phyloP scores from a whole-genome alignment of 1,284 basidiomycete species.

The Laetiporus sulphureus region DNA sequence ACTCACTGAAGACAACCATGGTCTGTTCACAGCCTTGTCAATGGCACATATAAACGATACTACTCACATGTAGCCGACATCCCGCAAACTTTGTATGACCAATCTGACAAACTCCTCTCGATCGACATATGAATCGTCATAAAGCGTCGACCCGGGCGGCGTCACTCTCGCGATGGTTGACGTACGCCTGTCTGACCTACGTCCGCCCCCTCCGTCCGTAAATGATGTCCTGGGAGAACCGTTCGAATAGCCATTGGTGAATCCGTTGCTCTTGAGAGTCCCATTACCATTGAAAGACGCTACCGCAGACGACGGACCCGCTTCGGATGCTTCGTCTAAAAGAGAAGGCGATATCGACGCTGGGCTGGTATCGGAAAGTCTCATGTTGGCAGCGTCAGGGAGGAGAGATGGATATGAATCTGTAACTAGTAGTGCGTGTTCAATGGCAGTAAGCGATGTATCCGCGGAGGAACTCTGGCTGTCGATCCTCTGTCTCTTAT shows the following conservation, averaged over 20 bases:
- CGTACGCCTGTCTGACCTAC: slow-evolving; percentile 39
- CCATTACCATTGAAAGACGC: slow-evolving; percentile 37
- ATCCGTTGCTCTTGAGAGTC: slow-evolving; percentile 31
- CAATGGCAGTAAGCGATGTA: slow-evolving; percentile 21
- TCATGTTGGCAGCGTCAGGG: slow-evolving; percentile 39
- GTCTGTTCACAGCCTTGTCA: too few relatives aligned
- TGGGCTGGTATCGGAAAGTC: slow-evolving; percentile 49
- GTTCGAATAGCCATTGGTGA: slow-evolving; percentile 15
- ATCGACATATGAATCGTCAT: slow-evolving; percentile 73
- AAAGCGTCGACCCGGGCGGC: slow-evolving; percentile 65
- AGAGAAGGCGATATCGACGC: slow-evolving; percentile 42
- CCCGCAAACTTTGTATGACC: slow-evolving; percentile 84
- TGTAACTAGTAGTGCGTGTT: slow-evolving; percentile 25
- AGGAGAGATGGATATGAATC: slow-evolving; percentile 17
- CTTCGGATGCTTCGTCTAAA: slow-evolving; percentile 35
- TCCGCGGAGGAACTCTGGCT: slow-evolving; percentile 26
- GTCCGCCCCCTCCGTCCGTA: slow-evolving; percentile 25
- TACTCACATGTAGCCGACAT: slow-evolving; percentile 90
- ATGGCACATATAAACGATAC: too few relatives aligned
- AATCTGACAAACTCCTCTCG: slow-evolving; percentile 90
- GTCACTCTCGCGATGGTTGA: slow-evolving; percentile 47
- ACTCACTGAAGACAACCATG: slow-evolving; percentile 74
- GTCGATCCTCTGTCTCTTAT: slow-evolving; percentile 66
- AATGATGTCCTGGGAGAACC: slow-evolving; percentile 30
- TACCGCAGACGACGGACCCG: slow-evolving; percentile 49